Base-by-base conservation (phyloP, 495 filamentous ascomycete species). In the Lichenothelia convexa region DNA sequence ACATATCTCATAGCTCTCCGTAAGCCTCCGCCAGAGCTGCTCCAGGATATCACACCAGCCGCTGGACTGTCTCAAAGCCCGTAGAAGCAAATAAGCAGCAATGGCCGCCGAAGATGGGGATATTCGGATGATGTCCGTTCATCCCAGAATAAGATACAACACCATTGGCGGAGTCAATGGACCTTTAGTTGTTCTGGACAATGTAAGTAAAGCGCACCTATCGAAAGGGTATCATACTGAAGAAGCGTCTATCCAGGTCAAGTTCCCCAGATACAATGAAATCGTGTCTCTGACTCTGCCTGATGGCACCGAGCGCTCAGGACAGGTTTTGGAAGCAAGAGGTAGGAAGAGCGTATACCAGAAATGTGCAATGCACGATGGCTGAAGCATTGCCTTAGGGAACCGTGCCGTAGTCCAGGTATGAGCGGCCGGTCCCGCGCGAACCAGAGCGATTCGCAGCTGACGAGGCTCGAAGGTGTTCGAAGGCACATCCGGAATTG, bases 161-260 rank as follows among this genome's bases (percentile, higher is more conserved):
- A 99, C 89, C 43, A 84, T 99, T 56, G 80, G 82, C 57, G 91
- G 86, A 60, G 80, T 95, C 58, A 99, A 95, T 62, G 91, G 89
- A 32, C 89, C 89, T 36, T 70, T 95, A 59, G 89, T 99, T 48
- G 82, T 99, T 56, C 68, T 99, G 34, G 91, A 94, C 52, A 84
- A 91, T 68, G 86, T 93, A 55, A 52, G 68, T 38, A 11, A n/a
- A 6, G 12, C 9, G 13, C 8, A 8, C 8, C 24, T 27, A 13
- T 27, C 13, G 7, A 13, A 8, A 8, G 7, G 24, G 24, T 7
- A 8, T 7, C 24, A 27, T 27, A 27, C 49, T 53, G 23, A 50
- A 32, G 17, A 3, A 30, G 20, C 11, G 19, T 26, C 8, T 7
- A 6, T 4, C 40, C 48, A 92, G 75, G 85, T 95, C 63, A 97